Percentiles rank a stretch among this genome's conserved stretches.
Evolutionary conservation across 2,329 filamentous ascomycete genomes (phyloP).

Genomic region (Chalaropsis thielavioides): DNA sequence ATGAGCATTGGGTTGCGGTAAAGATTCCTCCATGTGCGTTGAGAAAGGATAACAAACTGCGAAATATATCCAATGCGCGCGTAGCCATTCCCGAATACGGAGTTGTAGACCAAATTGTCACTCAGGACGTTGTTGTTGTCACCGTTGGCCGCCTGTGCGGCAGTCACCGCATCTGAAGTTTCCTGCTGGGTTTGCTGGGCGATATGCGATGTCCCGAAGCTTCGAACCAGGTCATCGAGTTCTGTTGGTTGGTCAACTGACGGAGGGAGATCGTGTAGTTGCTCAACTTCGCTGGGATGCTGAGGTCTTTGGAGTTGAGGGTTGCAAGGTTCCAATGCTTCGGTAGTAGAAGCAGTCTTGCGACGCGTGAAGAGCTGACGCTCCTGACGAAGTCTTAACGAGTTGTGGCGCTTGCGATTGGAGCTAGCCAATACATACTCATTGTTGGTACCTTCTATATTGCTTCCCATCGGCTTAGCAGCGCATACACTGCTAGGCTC

Average conservation of each 20-base stretch:
- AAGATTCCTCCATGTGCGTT: constrained; percentile 89
- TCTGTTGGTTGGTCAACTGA: constrained; percentile 53
- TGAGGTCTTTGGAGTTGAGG: not conserved
- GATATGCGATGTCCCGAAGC: constrained; percentile 66
- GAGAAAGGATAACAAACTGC: constrained; percentile 81
- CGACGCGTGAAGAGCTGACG: constrained; percentile 79
- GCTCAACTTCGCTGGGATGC: constrained; percentile 33
- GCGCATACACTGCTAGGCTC: constrained; percentile 76
- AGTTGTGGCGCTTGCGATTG: constrained; percentile 53
- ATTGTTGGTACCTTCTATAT: constrained; percentile 52
- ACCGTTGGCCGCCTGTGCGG: constrained; percentile 54
- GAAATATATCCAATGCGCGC: constrained; percentile 61
- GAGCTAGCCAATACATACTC: constrained; percentile 47
- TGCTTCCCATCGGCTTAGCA: constrained; percentile 83
- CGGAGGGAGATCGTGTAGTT: constrained; percentile 48
- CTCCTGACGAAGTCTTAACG: constrained; percentile 74
- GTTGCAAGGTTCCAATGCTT: constrained; percentile 24
- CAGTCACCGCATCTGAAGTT: constrained; percentile 53
- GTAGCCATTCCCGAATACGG: constrained; percentile 62
- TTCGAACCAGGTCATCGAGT: constrained; percentile 64
- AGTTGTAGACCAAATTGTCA: constrained; percentile 29
- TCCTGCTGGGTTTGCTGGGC: constrained; percentile 61
- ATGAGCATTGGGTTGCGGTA: constrained; percentile 97
- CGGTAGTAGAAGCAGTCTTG: constrained; percentile 46
- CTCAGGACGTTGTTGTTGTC: constrained; percentile 36